Evolutionary conservation across 1,284 basidiomycete species (phyloP), one percentile per base, ranked within the genome.

Genomic region (Vanrija humicola): DNA sequence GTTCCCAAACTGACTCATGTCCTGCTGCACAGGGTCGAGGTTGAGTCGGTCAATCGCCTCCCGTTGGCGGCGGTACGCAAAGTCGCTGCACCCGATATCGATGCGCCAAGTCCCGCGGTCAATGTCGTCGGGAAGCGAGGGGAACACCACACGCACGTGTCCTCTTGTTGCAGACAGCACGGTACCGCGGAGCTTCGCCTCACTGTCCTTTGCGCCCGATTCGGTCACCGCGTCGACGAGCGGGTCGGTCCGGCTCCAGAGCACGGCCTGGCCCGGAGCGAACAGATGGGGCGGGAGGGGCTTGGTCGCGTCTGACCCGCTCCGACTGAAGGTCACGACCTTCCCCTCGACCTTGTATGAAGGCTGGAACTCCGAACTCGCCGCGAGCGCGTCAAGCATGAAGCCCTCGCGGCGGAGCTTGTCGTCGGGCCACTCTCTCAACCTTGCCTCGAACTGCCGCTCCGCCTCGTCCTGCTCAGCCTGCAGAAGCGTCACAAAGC

Each of bases 31-130:
- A 0, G 86, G 82, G 64, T 91, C 83, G 29, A 82, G 77, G 52
- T 83, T 78, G 19, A 93, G 72, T 15, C 79, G 70, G 12, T 76
- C 67, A 19, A 94, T 81, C 5, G 91, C 90, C 1, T 79, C 74
- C 18, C 83, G 80, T 82, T 90, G 90, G 44, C 87, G 82, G 43
- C 85, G 79, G 59, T 83, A 85, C 9, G 85, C 80, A 50, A 88
- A 81, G 63, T 86, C 85, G 39, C 83, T 85, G 34, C 79, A 79
- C 2, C 85, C 87, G 3, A 90, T 72, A 66, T 94, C 90, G 42
- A 94, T 69, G 54, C 88, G 79, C 88, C 88, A 90, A 26, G 66
- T 40, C 5, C 79, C 77, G 29, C 74, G 73, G 12, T 72, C 66
- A 50, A 82, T 65, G 15, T 82, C 80, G 46, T 52, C 48, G 2